Evolutionary conservation across 2,329 filamentous ascomycete species (phyloP).

Genomic region (Drechmeria coniospora): DNA sequence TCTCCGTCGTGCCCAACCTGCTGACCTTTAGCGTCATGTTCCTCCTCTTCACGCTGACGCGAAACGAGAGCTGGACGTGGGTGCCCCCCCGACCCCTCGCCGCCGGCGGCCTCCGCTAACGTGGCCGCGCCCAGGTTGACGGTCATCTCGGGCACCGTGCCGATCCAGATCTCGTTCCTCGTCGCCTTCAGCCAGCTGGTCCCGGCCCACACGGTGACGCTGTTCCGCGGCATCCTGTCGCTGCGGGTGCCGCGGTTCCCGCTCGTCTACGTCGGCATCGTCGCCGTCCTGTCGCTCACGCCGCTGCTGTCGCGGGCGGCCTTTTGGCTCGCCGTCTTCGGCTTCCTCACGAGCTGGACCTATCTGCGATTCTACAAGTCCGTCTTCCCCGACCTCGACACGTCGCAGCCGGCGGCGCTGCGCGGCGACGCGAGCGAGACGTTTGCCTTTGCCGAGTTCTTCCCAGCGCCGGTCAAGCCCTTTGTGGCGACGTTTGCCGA

Average conservation of each 20-base stretch:
- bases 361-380: constrained; percentile 92
- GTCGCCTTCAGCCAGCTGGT: constrained; percentile 96
- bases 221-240: constrained; percentile 78
- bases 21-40: constrained; percentile 60
- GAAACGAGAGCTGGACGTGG: constrained; percentile 54
- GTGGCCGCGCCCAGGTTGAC: constrained; percentile 42
- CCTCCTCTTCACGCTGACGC: constrained; percentile 54
- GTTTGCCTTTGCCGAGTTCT: constrained; percentile 91
- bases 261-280: constrained; percentile 58
- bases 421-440: constrained; percentile 91
- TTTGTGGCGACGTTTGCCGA: constrained; percentile 60
- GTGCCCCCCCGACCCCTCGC: constrained; percentile 14
- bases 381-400: constrained; percentile 53
- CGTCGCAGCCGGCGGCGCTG: constrained; percentile 44
- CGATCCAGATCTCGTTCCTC: constrained; percentile 83
- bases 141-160: constrained; percentile 75
- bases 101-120: background rate
- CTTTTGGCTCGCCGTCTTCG: constrained; percentile 63
- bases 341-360: constrained; percentile 80
- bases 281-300: constrained; percentile 48
- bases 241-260: constrained; percentile 65
- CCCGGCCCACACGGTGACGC: constrained; percentile 88
- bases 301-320: constrained; percentile 53
- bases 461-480: constrained; percentile 71
- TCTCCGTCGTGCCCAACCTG: constrained; percentile 66